These are phyloP conservation scores for Shiraia bambusicola DNA, from an alignment of 2,329 filamentous ascomycete species.

Conservation along the genomic window DNA sequence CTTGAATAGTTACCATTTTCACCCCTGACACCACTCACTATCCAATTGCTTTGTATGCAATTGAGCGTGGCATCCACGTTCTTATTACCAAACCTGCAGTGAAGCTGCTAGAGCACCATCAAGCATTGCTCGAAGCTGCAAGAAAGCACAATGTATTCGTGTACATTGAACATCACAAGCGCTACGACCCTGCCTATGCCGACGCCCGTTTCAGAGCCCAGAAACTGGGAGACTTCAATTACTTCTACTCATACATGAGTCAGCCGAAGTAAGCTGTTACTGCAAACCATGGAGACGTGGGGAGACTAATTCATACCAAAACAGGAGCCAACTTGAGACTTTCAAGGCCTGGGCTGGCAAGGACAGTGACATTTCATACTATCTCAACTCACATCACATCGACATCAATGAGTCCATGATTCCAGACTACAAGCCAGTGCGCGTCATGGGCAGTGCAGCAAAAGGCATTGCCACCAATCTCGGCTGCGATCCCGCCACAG, in stretches of 20 bases:
- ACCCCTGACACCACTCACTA: constrained; percentile 92
- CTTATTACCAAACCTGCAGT: constrained; percentile 93
- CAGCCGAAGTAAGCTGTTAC: constrained; percentile 54
- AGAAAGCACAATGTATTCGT: constrained; percentile 79
- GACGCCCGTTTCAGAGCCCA: constrained; percentile 78
- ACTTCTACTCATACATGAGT: constrained; percentile 97
- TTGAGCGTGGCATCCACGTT: constrained; percentile 84
- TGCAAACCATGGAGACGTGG: constrained; percentile 42
- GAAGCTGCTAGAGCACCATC: constrained; percentile 78
- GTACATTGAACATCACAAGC: constrained; percentile 95
- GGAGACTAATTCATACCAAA: constrained; percentile 65
- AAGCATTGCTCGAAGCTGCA: constrained; percentile 70
- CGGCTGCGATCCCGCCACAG: constrained; percentile 77
- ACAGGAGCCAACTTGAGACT: constrained; percentile 86
- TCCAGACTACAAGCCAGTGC: constrained; percentile 73
- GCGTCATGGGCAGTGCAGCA: constrained; percentile 75
- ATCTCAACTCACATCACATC: constrained; percentile 92
- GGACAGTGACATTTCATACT: constrained; percentile 93
- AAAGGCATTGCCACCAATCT: constrained; percentile 76
- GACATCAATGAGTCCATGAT: constrained; percentile 94
- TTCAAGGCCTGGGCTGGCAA: constrained; percentile 93
- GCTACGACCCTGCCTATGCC: constrained; percentile 88
- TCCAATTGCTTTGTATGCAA: constrained; percentile 88
- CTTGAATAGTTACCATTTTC: constrained; percentile 73
- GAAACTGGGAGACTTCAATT: constrained; percentile 90